Base-by-base conservation (phyloP, 2,329 filamentous ascomycete species). In the Microcera coccophila region DNA sequence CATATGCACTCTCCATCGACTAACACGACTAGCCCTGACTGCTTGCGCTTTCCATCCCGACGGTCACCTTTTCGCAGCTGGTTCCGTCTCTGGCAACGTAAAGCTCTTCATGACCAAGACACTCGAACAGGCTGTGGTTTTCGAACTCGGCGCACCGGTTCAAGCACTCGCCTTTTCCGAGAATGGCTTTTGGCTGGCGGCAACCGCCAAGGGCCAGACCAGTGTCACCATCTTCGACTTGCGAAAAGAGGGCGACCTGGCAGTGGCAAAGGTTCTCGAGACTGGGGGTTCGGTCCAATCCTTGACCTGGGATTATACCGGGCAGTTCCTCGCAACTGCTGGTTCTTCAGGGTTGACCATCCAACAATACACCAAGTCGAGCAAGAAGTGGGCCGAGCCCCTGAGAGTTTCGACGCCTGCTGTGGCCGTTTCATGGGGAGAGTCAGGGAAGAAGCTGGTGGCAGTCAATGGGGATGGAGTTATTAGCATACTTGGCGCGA, bases 151-250 rank as follows among this genome's bases (percentile, higher is more conserved):
- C 7, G 81, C 82, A 1, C 82, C 90, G 0, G 77, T 96, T 3
- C 81, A 87, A 56, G 79, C 82, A 10, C 70, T 98, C 31, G 76
- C 79, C 45, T 98, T 98, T 68, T 96, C 90, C 0, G 93, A 98
- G 66, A 98, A 98, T 57, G 93, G 93, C 18, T 95, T 87, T 58
- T 97, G 90, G 88, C 83, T 98, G 51, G 91, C 91, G 2, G 86
- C 89, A 4, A 84, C 84, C 7, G 82, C 85, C 45, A 83, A 89
- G 64, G 83, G 82, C 21, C 87, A 90, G 52, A 86, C 82, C 17
- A 84, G 76, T 18, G 84, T 95, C 28, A 87, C 87, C 9, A 81
- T 97, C 41, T 97, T 94, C 74, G 91, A 97, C 65, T 75, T 98
- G 47, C 84, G 93, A 56, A 96, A 95, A 69, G 82, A 95, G 54